A percentile compares a stretch with the other conserved stretches of the same genome.
These are phyloP conservation scores for Botryotinia convoluta DNA, from an alignment of 2,329 filamentous ascomycete species.

Conservation along the genomic window DNA sequence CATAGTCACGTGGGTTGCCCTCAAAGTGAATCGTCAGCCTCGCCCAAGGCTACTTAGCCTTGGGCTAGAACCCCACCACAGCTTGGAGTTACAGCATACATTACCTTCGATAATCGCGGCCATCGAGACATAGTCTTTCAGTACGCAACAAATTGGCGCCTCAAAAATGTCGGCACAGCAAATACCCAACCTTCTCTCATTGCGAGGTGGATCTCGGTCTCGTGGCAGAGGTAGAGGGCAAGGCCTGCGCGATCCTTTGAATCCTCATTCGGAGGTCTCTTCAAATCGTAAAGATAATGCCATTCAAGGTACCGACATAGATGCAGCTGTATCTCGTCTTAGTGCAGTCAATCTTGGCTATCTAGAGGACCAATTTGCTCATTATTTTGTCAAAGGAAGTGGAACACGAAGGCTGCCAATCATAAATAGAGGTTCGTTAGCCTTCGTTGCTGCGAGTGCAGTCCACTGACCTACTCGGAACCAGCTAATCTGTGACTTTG, in stretches of 20 bases:
- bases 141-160: not conserved
- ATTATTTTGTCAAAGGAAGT: slow-evolving; percentile 60
- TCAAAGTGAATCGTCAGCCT: not conserved
- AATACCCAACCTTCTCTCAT: slow-evolving; percentile 75
- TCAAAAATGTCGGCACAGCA: slow-evolving; percentile 63
- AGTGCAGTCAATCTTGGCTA: slow-evolving; percentile 88
- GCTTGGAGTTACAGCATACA: not conserved
- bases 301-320: slow-evolving; percentile 86
- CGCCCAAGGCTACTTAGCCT: not conserved
- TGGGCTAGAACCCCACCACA: not conserved
- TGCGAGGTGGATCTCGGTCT: slow-evolving; percentile 46
- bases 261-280: slow-evolving; percentile 12
- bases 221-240: slow-evolving; percentile 45
- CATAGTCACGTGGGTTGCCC: not conserved
- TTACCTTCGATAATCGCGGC: not conserved
- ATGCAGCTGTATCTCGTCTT: slow-evolving; percentile 83
- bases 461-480: not conserved
- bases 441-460: slow-evolving; percentile 19
- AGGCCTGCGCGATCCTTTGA: slow-evolving; percentile 39
- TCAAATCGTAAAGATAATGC: slow-evolving; percentile 56
- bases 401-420: slow-evolving; percentile 73
- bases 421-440: slow-evolving; percentile 77
- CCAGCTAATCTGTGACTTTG: slow-evolving; percentile 7
- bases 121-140: not conserved
- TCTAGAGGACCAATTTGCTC: slow-evolving; percentile 76